A percentile compares a stretch with the other conserved stretches of the same genome.
Conservation (phyloP, 139 green algal genomes). For the Gonium pectorale region DNA sequence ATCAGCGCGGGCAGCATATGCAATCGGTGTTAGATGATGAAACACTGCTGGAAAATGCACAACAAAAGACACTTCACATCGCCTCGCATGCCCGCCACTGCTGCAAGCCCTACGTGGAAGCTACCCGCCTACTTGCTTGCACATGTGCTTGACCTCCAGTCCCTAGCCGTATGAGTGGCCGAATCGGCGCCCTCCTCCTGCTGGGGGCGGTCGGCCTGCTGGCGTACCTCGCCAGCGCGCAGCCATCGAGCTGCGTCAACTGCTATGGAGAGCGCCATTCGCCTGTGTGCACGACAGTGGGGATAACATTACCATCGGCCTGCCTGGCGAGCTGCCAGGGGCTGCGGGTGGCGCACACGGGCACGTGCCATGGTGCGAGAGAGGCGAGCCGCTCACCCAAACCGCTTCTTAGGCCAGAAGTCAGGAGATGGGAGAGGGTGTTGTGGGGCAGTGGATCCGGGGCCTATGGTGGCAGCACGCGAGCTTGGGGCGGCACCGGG, state of each 20-base stretch:
- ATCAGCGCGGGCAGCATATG: too few relatives aligned
- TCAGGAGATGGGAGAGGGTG: neutral
- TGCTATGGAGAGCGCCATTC: neutral
- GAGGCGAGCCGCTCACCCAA: neutral
- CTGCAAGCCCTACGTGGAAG: too few relatives aligned
- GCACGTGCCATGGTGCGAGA: conserved; percentile 2
- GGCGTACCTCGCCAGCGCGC: neutral
- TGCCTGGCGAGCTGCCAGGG: conserved; percentile 8
- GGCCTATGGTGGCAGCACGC: neutral
- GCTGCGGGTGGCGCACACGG: neutral
- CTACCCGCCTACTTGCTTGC: too few relatives aligned
- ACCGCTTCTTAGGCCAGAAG: too few relatives aligned
- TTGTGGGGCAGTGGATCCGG: neutral
- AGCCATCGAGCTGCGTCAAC: neutral
- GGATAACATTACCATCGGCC: neutral
- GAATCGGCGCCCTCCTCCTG: too few relatives aligned
- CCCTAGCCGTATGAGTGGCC: too few relatives aligned
- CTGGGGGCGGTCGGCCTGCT: too few relatives aligned
- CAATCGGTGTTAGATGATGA: too few relatives aligned
- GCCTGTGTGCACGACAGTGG: conserved; percentile 3
- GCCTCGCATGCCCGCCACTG: too few relatives aligned
- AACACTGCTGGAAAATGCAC: too few relatives aligned
- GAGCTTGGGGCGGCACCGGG: neutral
- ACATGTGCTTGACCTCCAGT: too few relatives aligned
- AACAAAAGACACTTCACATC: too few relatives aligned